Conservation (phyloP, 1,139 yeast species). For the Lodderomyces pseudojiufengensis region DNA sequence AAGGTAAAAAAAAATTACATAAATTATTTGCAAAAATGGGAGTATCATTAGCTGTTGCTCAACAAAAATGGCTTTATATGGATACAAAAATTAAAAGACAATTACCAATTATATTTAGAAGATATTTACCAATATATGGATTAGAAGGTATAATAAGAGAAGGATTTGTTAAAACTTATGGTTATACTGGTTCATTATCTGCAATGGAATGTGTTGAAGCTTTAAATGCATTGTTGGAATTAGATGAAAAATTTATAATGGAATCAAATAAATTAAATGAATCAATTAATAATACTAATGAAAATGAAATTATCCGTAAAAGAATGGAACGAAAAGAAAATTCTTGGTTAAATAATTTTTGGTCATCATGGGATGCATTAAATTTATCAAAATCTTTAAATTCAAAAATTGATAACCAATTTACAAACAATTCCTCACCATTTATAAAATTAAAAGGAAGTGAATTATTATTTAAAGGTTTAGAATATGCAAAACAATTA, state of each 20-base stretch:
- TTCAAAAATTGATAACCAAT: background rate
- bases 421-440: slow-evolving; percentile 12
- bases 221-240: slow-evolving; percentile 77
- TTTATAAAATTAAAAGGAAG: slow-evolving; percentile 43
- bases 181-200: slow-evolving; percentile 80
- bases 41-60: slow-evolving; percentile 79
- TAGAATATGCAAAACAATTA: slow-evolving; percentile 72
- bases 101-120: slow-evolving; percentile 63
- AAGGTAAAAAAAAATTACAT: slow-evolving; percentile 81
- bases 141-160: slow-evolving; percentile 79
- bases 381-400: slow-evolving; percentile 28
- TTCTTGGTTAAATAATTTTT: slow-evolving; percentile 83
- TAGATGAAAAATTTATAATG: slow-evolving; percentile 38
- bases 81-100: slow-evolving; percentile 75
- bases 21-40: slow-evolving; percentile 97
- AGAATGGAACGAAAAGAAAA: slow-evolving; percentile 54
- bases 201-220: slow-evolving; percentile 95
- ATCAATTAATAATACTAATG: slow-evolving; percentile 19
- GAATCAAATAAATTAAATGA: slow-evolving; percentile 14
- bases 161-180: slow-evolving; percentile 83
- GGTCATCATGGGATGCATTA: slow-evolving; percentile 95
- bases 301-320: slow-evolving; percentile 38
- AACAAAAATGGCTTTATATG: slow-evolving; percentile 91
- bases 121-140: slow-evolving; percentile 63
- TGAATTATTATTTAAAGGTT: slow-evolving; percentile 63